A percentile compares a stretch with the other conserved stretches of the same genome.
These are phyloP conservation scores for Stachybotrys echinatus DNA, from an alignment of 2,329 filamentous ascomycete species.

Conservation along the genomic window DNA sequence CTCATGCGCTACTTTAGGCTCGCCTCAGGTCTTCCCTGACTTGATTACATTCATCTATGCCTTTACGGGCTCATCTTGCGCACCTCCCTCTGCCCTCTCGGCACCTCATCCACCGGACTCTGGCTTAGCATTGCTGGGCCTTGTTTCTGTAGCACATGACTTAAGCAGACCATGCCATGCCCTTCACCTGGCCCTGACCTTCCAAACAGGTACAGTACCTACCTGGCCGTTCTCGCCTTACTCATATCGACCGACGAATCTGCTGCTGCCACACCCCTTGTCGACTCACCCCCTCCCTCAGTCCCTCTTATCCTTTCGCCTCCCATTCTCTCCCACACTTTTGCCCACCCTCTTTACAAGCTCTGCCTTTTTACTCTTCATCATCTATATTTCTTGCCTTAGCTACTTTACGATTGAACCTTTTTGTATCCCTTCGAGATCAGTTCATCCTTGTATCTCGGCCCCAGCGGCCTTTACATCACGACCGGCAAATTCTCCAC, in stretches of 20 bases:
- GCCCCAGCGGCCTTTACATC: not conserved
- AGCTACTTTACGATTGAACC: not conserved
- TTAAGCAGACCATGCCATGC: not conserved
- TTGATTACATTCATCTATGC: not conserved
- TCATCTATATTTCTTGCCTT: not conserved
- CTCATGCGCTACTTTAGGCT: not conserved
- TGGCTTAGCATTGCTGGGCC: not conserved
- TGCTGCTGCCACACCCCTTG: not conserved
- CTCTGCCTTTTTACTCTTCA: not conserved
- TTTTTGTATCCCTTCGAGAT: not conserved
- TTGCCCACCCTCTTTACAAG: not conserved
- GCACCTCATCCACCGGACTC: not conserved
- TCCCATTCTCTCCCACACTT: slow-evolving; percentile 1
- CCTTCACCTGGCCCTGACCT: not conserved
- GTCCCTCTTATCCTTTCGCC: not conserved
- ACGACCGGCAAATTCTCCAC: not conserved
- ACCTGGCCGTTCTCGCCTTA: not conserved
- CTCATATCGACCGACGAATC: not conserved
- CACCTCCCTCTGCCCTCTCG: not conserved
- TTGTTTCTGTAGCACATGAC: not conserved
- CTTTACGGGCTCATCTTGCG: not conserved
- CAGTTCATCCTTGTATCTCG: not conserved
- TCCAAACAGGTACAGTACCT: not conserved
- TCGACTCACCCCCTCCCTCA: slow-evolving; percentile 1
- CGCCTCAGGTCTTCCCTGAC: not conserved